Evolutionary conservation across 2,329 filamentous ascomycete species (phyloP).

Genomic region (Epichloe bromicola): DNA sequence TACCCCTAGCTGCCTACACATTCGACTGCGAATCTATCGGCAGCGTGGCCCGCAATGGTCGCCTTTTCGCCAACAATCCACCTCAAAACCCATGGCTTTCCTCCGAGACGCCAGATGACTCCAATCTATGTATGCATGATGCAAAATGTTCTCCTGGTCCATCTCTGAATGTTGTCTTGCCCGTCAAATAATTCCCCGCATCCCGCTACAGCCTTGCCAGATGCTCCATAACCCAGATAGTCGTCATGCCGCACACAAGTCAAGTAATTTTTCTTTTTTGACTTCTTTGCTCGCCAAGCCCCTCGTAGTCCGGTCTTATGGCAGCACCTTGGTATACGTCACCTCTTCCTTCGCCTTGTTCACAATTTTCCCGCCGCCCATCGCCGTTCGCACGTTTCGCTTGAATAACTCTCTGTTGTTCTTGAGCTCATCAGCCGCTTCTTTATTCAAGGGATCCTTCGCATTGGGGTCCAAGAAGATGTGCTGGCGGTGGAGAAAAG

Average conservation of each 20-base stretch:
- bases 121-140: not conserved
- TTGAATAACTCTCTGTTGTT: slow-evolving; percentile 79
- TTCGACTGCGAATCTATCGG: not conserved
- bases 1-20: not conserved
- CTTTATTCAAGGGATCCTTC: slow-evolving; percentile 95
- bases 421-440: slow-evolving; percentile 85
- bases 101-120: not conserved
- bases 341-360: slow-evolving; percentile 36
- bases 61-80: not conserved
- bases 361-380: slow-evolving; percentile 62
- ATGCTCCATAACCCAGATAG: not conserved
- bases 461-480: slow-evolving; percentile 96
- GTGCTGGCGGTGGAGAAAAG: slow-evolving; percentile 43
- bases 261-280: not conserved
- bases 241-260: not conserved
- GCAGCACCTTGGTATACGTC: slow-evolving; percentile 66
- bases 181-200: not conserved
- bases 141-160: not conserved
- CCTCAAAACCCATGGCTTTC: not conserved
- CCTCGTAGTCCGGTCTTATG: slow-evolving; percentile 27
- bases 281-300: not conserved
- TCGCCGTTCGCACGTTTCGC: slow-evolving; percentile 73
- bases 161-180: not conserved
- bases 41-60: not conserved
- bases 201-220: not conserved